These are phyloP conservation scores for Taphrina communis DNA, from an alignment of 1,139 yeast species.

Conservation along the genomic window DNA sequence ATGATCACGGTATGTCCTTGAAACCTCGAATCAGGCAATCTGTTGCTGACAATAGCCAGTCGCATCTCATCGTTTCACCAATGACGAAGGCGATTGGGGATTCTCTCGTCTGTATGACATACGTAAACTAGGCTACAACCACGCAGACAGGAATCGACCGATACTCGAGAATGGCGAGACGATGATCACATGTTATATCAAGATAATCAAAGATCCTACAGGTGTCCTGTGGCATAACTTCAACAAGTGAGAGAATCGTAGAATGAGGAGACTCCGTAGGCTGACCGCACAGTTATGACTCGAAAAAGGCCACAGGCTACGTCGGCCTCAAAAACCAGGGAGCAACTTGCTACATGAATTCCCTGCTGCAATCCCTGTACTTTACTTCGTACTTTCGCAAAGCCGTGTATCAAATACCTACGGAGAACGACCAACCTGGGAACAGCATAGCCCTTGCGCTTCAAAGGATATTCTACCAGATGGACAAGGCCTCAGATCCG, in stretches of 20 bases:
- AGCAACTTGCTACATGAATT: slow-evolving; percentile 94
- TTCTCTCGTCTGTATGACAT: slow-evolving; percentile 76
- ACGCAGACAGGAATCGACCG: slow-evolving; percentile 50
- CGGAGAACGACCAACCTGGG: slow-evolving; percentile 62
- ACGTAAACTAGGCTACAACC: slow-evolving; percentile 51
- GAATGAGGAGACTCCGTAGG: slow-evolving; percentile 52
- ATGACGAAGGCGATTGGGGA: slow-evolving; percentile 92
- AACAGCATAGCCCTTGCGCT: slow-evolving; percentile 78
- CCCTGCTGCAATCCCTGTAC: slow-evolving; percentile 85
- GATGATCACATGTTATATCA: slow-evolving; percentile 76
- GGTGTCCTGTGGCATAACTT: slow-evolving; percentile 94
- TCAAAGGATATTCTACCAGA: slow-evolving; percentile 81
- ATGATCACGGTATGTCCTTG: slow-evolving; percentile 50
- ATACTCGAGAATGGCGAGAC: slow-evolving; percentile 65
- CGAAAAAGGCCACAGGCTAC: slow-evolving; percentile 83
- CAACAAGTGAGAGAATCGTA: slow-evolving; percentile 32
- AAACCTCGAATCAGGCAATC: background rate
- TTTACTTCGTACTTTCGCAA: slow-evolving; percentile 78
- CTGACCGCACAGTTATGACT: slow-evolving; percentile 61
- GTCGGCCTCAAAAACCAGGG: slow-evolving; percentile 96
- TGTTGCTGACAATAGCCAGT: slow-evolving; percentile 48
- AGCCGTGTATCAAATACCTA: slow-evolving; percentile 87
- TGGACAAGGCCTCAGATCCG: slow-evolving; percentile 74
- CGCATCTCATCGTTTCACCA: slow-evolving; percentile 80
- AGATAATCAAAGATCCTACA: slow-evolving; percentile 83